These are phyloP conservation scores for Fagus crenata DNA, from an alignment of 306 rosid species.

Conservation along the genomic window DNA sequence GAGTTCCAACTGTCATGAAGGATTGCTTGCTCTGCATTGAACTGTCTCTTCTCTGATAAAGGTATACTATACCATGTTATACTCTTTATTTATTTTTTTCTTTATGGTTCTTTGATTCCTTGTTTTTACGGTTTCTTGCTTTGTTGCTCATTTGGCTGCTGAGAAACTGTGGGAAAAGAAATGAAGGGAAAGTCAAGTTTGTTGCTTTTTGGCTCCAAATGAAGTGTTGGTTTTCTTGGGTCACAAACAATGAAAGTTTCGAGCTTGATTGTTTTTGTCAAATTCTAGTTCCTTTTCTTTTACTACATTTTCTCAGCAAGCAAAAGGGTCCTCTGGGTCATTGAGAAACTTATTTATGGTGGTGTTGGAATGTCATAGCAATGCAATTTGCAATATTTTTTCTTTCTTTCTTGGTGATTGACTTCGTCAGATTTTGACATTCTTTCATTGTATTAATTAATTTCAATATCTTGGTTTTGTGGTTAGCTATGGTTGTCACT, in stretches of 20 bases:
- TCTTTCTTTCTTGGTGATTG: constrained; percentile 13
- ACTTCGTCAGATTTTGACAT: constrained; percentile 22
- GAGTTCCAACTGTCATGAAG: constrained; percentile 41
- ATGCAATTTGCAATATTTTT: constrained; percentile 22
- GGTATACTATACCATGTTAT: constrained; percentile 7
- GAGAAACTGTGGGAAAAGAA: constrained; percentile 24
- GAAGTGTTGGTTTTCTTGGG: constrained; percentile 29
- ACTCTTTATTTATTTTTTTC: constrained; percentile 21
- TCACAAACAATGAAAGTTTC: constrained; percentile 10
- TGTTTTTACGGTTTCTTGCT: constrained; percentile 20
- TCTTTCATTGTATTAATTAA: constrained; percentile 22
- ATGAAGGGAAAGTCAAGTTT: constrained; percentile 28
- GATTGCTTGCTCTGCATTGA: constrained; percentile 49
- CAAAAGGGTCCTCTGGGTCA: constrained; percentile 27
- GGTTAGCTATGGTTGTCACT: constrained; percentile 26
- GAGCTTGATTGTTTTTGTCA: constrained; percentile 13
- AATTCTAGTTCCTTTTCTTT: constrained; percentile 9
- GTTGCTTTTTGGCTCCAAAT: constrained; percentile 26
- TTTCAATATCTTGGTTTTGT: constrained; percentile 34
- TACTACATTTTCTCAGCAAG: constrained; percentile 9
- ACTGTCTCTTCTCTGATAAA: constrained; percentile 47
- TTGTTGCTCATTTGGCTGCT: constrained; percentile 23
- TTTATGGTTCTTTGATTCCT: constrained; percentile 29
- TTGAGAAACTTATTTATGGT: constrained; percentile 21
- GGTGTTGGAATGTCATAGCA: constrained; percentile 23